Evolutionary conservation across 805 yeast species (phyloP), one percentile per base, ranked within the genome.

Genomic region (Saccharomycopsis oosterbeekiorum): DNA sequence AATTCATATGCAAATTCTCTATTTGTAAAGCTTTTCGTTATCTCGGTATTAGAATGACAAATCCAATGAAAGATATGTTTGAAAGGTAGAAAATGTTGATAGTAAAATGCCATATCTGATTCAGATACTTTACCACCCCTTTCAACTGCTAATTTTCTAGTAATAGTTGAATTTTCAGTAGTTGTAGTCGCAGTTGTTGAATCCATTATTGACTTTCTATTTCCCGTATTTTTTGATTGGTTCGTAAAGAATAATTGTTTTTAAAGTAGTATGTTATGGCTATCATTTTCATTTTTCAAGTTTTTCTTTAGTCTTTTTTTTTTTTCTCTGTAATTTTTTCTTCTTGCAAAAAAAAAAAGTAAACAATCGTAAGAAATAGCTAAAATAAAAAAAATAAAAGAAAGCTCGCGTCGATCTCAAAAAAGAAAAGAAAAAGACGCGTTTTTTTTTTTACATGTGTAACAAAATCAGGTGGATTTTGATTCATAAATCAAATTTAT

Each of bases 1-100:
- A 86, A 84, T 62, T 93, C 97, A 77, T 87, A 90, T 1, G 99
- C 98, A 70, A 94, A 86, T 71, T 94, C 99, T 66, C 99, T 80
- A 80, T 88, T 84, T 19, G 89, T 82, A 74, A 93, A 92, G 70
- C 89, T 94, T 24, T 59, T 56, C 21, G 80, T 75, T 19, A 83
- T 79, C 9, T 94, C 86, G 55, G 81, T 82, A 1, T 56, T 24
- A 2, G 96, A 84, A 71, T 92, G 98, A 70, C 85, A 88, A 57
- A 93, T 76, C 98, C 98, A 93, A 65, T 82, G 85, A 74, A 86
- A 92, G n/a, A 92, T 76, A 42, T 83, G 78, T 65, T 84, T 80
- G 75, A 88, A 89, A 3, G 97, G 97, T 51, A 89, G 79, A 47
- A 88, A 73, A 29, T 84, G 73, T 65, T 83, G 83, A 69, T 89